These are phyloP conservation scores for Gossypioides kirkii DNA, from an alignment of 345 rosid genomes.

Conservation along the genomic window DNA sequence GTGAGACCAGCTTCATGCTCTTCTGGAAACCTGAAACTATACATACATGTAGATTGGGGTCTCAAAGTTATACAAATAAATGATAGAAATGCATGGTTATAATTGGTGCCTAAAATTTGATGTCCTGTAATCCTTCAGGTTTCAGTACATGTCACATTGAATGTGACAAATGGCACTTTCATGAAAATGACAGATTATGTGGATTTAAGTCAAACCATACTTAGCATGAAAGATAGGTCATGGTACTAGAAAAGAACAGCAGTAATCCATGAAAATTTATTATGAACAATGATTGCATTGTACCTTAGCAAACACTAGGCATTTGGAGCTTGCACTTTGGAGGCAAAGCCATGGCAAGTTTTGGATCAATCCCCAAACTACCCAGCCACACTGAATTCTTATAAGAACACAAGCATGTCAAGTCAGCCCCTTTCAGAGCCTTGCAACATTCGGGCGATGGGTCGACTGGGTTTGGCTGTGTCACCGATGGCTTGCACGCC, in stretches of 20 bases:
- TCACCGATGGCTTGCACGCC: slow-evolving; percentile 69
- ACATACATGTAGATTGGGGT: too few relatives aligned
- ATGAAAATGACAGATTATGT: neutral
- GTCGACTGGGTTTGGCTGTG: slow-evolving; percentile 35
- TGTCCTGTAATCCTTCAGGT: neutral
- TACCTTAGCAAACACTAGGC: slow-evolving; percentile 24
- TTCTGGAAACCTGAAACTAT: neutral
- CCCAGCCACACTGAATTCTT: slow-evolving; percentile 44
- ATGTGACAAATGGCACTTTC: neutral
- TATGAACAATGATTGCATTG: too few relatives aligned
- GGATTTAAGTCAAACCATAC: neutral
- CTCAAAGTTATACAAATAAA: too few relatives aligned
- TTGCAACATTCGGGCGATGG: slow-evolving; percentile 52
- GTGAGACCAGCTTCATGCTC: neutral
- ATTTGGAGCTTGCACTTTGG: slow-evolving; percentile 34
- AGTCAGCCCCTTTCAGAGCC: slow-evolving; percentile 46
- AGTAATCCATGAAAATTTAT: too few relatives aligned
- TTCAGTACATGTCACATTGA: neutral
- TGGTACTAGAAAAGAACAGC: too few relatives aligned
- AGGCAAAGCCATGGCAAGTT: slow-evolving; percentile 56
- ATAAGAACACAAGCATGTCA: slow-evolving; percentile 59
- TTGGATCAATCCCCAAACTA: slow-evolving; percentile 60
- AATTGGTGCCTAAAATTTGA: neutral
- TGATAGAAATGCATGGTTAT: neutral
- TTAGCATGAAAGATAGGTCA: neutral